Percentiles rank a stretch among this genome's conserved stretches.
phyloP scores from a whole-genome alignment of 148 eudicot species.

The Rhododendron griersonianum region DNA sequence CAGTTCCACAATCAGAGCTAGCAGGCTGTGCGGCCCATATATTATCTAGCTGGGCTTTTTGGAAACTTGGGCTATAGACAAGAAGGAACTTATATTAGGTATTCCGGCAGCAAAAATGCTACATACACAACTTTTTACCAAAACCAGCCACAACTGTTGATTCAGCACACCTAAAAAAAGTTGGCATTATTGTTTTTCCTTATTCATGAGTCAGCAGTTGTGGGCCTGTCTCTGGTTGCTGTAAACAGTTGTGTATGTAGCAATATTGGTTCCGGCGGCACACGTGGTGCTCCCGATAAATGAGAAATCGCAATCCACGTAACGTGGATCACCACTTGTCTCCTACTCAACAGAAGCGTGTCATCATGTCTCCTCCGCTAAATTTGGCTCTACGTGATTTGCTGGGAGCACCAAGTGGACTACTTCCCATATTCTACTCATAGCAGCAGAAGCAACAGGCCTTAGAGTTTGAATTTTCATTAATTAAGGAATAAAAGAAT shows the following conservation, averaged over 20 bases:
- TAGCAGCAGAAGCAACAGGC: neutral
- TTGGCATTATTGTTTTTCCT: no score
- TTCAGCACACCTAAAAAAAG: no score
- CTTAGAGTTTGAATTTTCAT: neutral
- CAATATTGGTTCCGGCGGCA: no score
- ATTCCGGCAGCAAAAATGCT: no score
- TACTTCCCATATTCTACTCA: neutral
- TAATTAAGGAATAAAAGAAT: neutral
- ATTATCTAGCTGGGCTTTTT: neutral
- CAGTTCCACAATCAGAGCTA: no score
- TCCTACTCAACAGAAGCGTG: neutral
- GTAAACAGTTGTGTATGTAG: no score
- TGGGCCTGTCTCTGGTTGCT: no score
- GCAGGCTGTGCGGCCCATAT: neutral
- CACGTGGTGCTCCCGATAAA: neutral
- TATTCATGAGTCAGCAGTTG: no score
- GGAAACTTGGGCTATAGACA: neutral
- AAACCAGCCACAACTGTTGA: no score
- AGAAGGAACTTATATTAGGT: neutral
- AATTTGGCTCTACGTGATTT: neutral
- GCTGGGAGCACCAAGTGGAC: neutral
- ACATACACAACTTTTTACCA: no score
- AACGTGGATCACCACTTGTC: neutral
- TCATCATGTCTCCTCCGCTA: neutral
- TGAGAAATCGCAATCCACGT: neutral